Base-by-base conservation (phyloP, 2,329 filamentous ascomycete species). In the Epichloe sylvatica region DNA sequence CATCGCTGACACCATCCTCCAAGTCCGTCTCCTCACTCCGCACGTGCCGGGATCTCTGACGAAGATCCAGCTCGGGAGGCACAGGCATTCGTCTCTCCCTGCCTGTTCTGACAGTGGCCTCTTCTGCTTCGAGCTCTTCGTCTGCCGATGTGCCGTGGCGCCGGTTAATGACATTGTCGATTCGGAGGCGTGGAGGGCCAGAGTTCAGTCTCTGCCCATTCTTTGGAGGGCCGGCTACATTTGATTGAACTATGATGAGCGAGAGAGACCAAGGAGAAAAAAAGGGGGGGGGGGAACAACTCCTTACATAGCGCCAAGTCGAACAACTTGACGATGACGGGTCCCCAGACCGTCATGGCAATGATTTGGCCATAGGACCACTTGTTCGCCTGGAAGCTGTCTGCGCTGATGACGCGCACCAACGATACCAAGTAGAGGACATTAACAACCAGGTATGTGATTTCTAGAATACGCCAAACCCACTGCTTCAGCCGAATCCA, bases 301-400 rank as follows among this genome's bases (percentile, higher is more conserved):
- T 9, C 30, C 65, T 61, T 56, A 66, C 65, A 66, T n/a, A 67
- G 49, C 12, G 65, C 56, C 3, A 68, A 57, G 37, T 67, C 62
- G 51, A 68, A 63, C n/a, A 67, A 49, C 48, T 68, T 67, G 40
- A 68, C 64, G 49, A 68, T 66, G 51, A 68, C 64, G 8, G 65
- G 65, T 0, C 65, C 65, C 65, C 65, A 68, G 5, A 67, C 64
- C 0, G 65, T 67, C 35, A 67, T 63, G 38, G 65, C 65, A 40
- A 68, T 67, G 48, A 67, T 68, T 49, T 68, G 65, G 5, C 65
- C 65, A 21, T 67, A 67, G 0, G 59, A 62, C 65, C 65, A 68
- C 19, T 58, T 57, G 23, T 61, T 65, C 1, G 61, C 59, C 21
- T 60, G 59, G 45, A 68, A 68, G 42, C 62, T 67, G 47, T 67